Percentiles rank a stretch among this genome's conserved stretches.
Evolutionary conservation across 2,329 filamentous ascomycete species (phyloP).

Genomic region (Penicillium sclerotigenum): DNA sequence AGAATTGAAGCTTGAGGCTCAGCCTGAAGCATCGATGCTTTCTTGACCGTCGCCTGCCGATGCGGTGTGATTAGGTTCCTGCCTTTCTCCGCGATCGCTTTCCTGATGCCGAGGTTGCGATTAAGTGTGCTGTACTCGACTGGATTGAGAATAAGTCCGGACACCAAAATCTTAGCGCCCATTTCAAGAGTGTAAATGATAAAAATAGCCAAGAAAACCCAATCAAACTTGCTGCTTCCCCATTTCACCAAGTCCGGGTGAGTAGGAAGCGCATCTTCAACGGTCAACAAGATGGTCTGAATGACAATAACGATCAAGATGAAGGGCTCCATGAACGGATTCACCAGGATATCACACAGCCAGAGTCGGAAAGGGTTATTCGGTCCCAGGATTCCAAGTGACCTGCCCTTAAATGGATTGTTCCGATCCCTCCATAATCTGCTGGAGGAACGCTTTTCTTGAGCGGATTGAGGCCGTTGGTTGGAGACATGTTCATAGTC

Average conservation of each 20-base stretch:
- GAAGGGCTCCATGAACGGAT: constrained; percentile 79
- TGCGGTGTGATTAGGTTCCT: constrained; percentile 78
- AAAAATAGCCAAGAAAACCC: constrained; percentile 77
- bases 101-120: constrained; percentile 68
- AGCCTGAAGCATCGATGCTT: constrained; percentile 42
- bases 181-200: constrained; percentile 86
- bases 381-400: constrained; percentile 77
- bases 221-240: constrained; percentile 68
- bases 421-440: constrained; percentile 46
- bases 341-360: constrained; percentile 80
- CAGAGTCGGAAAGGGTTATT: constrained; percentile 69
- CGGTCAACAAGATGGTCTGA: constrained; percentile 81
- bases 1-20: constrained; percentile 57
- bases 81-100: constrained; percentile 72
- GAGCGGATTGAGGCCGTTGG: constrained; percentile 36
- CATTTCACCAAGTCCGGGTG: constrained; percentile 59
- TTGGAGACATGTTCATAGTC: constrained; percentile 47
- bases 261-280: constrained; percentile 74
- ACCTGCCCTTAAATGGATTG: constrained; percentile 84
- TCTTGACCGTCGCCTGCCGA: constrained; percentile 64
- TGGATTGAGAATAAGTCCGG: constrained; percentile 87
- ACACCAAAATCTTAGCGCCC: constrained; percentile 80
- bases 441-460: constrained; percentile 34
- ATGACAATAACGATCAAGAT: constrained; percentile 84
- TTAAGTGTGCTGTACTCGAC: constrained; percentile 89